Base-by-base conservation (phyloP, 306 rosid genomes). In the Sphenostylis stenocarpa region DNA sequence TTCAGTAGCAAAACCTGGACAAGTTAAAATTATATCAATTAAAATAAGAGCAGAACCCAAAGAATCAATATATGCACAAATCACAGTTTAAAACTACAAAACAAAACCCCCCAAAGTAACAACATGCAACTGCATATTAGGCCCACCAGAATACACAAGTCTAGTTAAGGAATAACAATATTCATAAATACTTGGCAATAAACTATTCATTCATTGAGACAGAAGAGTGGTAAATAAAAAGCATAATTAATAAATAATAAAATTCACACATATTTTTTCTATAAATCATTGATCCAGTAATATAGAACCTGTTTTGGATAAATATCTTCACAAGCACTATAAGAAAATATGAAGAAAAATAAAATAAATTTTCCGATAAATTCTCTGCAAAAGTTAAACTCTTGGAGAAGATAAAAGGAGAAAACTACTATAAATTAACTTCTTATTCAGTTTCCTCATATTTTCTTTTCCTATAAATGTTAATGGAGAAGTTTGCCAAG, bases 1-100 rank as follows among this genome's bases (percentile, higher is more conserved):
- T 13, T 82, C 90, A 53, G 88, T 53, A 57, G 88, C 87, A 80
- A 88, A 92, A 77, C 97, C 97, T 92, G 85, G 55, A 78, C 60
- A 21, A 64, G 69, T 33, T 53, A 21, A 31, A 47, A 67, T 36
- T 1, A 62, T 43, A 77, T 24, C 57, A 10, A 69, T 39, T 21
- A 39, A 43, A 43, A 52, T 12, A 81, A 21, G 2, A 4, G 34
- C 47, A 70, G 28, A 81, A 61, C 53, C 39, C 20, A 38, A 68
- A 63, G 28, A 19, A 51, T 29, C 66, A 70, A 53, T 55, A 77
- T 2, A 6, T 0, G n/a, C 44, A 75, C 60, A 79, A 21, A 24
- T 20, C 41, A 61, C 43, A 78, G 28, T 44, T 24, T 15, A 14
- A 75, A 71, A 73, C 43, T 19, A 74, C 69, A 48, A 57, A 52